Base-by-base conservation (phyloP, 2,329 filamentous ascomycete species). In the Rhynchosporium secalis region DNA sequence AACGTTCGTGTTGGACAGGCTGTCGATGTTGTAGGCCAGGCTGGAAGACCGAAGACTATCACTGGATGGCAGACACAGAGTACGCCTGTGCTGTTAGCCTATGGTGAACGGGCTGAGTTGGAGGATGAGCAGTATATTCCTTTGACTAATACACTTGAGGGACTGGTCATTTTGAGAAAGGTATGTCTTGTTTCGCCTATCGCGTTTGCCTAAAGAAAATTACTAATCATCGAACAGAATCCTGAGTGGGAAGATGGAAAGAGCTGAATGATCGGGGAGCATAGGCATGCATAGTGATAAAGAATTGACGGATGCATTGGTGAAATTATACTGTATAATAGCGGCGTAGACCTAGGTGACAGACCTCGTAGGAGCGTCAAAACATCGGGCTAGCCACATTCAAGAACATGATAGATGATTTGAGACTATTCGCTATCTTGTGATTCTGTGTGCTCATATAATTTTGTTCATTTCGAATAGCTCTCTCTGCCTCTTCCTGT, bases 1-100 rank as follows among this genome's bases (percentile, higher is more conserved):
- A 98, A 97, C 72, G 95, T 99, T 15, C 90, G 95, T 38, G 94
- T 99, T 49, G 95, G 95, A 76, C 96, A 99, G 79, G 95, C 96
- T 15, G 96, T 99, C 26, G 95, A 99, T 75, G 93, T 99, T 47
- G 95, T 99, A 46, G 96, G 95, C 57, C 95, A 98, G 77, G 95
- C 96, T 12, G 95, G 95, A 75, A 86, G 94, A 66, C 95, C 95
- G 69, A 98, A 99, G 88, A 99, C 95, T 2, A 99, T 99, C 72
- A 99, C 95, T 9, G 95, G 95, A 58, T 99, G 95, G 95, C 95
- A 99, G 79, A 99, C 95, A 68, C 95, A 99, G 81, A 97, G 91
- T 80, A 99, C 95, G n/a, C 95, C 95, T 0, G 95, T 99, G 52
- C 81, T 99, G 63, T 80, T 99, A 71, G 89, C 91, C n/a, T 89